Evolutionary conservation across 169 alveolate genomes (phyloP).

Genomic region (Plasmodium gaboni): DNA sequence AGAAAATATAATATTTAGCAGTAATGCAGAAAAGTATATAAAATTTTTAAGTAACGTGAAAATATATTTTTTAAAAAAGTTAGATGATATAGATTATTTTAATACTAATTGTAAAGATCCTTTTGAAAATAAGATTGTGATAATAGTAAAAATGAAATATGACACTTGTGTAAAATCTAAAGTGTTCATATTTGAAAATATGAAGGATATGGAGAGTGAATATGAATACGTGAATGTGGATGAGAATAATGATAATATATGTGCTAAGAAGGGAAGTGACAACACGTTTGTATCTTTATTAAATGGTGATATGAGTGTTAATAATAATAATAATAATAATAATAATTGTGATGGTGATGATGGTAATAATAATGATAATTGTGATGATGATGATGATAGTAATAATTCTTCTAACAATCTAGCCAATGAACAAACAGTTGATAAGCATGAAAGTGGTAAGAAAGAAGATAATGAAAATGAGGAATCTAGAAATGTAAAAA

Average conservation of each 20-base stretch:
- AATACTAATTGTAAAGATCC: background rate
- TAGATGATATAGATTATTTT: conserved; percentile 40
- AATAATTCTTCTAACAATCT: background rate
- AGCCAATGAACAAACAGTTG: background rate
- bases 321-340: conserved; percentile 4
- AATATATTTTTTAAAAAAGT: conserved; percentile 44
- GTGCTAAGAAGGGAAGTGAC: conserved; percentile 7
- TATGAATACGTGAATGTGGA: conserved; percentile 12
- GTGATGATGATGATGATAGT: background rate
- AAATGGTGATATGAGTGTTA: conserved; percentile 2
- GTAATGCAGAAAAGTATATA: conserved; percentile 51
- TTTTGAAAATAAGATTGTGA: conserved; percentile 24
- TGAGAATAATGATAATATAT: background rate
- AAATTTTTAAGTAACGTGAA: conserved; percentile 62
- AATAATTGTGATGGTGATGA: background rate
- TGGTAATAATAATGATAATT: background rate
- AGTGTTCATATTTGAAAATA: conserved; percentile 50
- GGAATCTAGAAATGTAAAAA: background rate
- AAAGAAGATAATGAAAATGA: background rate
- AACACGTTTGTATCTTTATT: conserved; percentile 3
- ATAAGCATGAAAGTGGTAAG: background rate
- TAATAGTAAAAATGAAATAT: conserved; percentile 46
- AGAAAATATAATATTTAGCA: conserved; percentile 49
- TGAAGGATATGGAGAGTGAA: conserved; percentile 24
- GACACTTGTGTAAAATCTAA: conserved; percentile 44